These are phyloP conservation scores for Lachnellula arida DNA, from an alignment of 2,329 filamentous ascomycete genomes.

Conservation along the genomic window DNA sequence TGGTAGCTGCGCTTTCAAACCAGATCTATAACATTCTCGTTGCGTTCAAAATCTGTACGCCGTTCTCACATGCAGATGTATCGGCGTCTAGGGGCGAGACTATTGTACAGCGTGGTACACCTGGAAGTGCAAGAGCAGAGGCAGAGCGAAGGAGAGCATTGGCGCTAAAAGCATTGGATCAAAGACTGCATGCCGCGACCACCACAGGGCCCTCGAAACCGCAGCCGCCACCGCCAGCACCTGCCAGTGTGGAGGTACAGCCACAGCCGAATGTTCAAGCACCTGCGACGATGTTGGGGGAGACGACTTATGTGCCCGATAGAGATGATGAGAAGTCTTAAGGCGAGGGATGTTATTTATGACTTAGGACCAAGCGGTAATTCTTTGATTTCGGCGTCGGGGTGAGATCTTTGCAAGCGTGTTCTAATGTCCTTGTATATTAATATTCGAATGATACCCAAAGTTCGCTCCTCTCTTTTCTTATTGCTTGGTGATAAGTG, in stretches of 20 bases:
- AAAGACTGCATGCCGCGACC: constrained; percentile 84
- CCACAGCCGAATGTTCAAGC: constrained; percentile 52
- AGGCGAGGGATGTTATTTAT: background rate
- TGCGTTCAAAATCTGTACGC: constrained; percentile 71
- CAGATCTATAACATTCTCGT: constrained; percentile 72
- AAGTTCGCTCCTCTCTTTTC: background rate
- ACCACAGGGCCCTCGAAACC: constrained; percentile 44
- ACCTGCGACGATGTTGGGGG: constrained; percentile 56
- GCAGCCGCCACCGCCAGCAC: constrained; percentile 37
- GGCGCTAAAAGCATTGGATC: constrained; percentile 86
- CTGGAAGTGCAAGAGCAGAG: constrained; percentile 75
- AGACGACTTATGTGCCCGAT: constrained; percentile 67
- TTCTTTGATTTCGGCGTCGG: background rate
- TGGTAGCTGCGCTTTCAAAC: constrained; percentile 69
- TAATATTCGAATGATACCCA: constrained; percentile 2
- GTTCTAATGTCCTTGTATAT: constrained; percentile 2
- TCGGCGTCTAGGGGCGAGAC: constrained; percentile 68
- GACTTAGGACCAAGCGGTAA: background rate
- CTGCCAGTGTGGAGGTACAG: constrained; percentile 50
- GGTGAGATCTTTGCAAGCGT: background rate
- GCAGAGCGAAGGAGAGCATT: constrained; percentile 85
- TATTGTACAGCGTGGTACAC: constrained; percentile 49
- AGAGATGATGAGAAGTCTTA: constrained; percentile 38
- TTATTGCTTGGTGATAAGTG: too few relatives aligned
- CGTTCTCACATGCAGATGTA: constrained; percentile 78